phyloP scores from a whole-genome alignment of 2,329 filamentous ascomycete genomes.

The Penicillium sp. region DNA sequence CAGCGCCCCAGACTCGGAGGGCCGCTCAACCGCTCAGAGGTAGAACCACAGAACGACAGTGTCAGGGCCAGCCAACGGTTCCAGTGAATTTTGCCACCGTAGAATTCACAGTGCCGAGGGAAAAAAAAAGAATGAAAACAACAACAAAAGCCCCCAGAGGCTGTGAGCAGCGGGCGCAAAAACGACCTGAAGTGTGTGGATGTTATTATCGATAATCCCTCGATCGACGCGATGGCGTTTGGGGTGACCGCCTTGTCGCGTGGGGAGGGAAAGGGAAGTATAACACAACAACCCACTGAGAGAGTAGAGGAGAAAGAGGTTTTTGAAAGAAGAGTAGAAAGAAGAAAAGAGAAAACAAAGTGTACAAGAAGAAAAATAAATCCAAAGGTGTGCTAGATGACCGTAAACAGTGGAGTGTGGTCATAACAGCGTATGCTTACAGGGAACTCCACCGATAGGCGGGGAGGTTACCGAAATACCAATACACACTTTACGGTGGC shows the following conservation, averaged over 20 bases:
- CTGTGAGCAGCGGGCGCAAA: background rate
- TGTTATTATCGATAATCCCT: slow-evolving; percentile 32
- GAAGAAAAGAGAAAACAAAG: slow-evolving; percentile 5
- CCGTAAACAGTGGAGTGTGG: slow-evolving; percentile 28
- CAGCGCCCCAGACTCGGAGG: slow-evolving; percentile 27
- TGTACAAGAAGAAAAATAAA: slow-evolving; percentile 12
- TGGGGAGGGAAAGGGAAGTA: slow-evolving; percentile 7
- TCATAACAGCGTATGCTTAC: slow-evolving; percentile 18
- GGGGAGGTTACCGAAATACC: slow-evolving; percentile 11
- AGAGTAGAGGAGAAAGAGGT: slow-evolving; percentile 3
- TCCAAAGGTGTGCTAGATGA: slow-evolving; percentile 17
- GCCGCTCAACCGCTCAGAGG: slow-evolving; percentile 18
- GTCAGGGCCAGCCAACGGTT: slow-evolving; percentile 22
- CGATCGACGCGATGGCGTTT: slow-evolving; percentile 31
- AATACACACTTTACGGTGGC: slow-evolving; percentile 22
- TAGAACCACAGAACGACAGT: slow-evolving; percentile 33
- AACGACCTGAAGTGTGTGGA: slow-evolving; percentile 13
- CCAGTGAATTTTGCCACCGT: slow-evolving; percentile 32
- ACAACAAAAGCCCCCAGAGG: background rate
- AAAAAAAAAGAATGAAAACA: slow-evolving; percentile 7
- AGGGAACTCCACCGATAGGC: background rate
- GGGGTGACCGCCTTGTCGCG: slow-evolving; percentile 24
- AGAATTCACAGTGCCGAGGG: slow-evolving; percentile 14
- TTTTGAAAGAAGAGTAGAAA: slow-evolving; percentile 14
- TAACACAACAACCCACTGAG: background rate